Conservation (phyloP, 2,329 filamentous ascomycete species). For the Penicillium sp. region DNA sequence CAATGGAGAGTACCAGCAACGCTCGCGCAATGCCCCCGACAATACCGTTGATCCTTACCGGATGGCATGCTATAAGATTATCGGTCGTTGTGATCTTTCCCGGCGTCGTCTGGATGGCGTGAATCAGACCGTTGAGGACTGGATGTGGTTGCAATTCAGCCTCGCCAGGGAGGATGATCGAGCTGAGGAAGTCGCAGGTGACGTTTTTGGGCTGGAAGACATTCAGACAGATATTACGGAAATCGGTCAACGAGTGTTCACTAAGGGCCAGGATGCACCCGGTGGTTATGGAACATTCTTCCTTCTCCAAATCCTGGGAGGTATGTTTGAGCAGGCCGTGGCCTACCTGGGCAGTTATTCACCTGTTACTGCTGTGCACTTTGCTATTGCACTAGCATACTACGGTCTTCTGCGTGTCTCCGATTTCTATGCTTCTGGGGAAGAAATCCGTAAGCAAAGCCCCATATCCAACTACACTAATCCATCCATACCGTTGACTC, state of each 20-base stretch:
- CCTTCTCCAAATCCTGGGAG: conserved; percentile 83
- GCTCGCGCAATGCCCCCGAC: conserved; percentile 78
- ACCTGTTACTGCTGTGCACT: conserved; percentile 92
- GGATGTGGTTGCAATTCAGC: conserved; percentile 66
- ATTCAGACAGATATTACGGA: conserved; percentile 80
- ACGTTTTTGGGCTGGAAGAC: conserved; percentile 63
- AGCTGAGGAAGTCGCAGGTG: conserved; percentile 61
- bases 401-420: conserved; percentile 87
- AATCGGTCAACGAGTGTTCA: conserved; percentile 88
- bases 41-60: conserved; percentile 90
- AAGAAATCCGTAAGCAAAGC: conserved; percentile 59
- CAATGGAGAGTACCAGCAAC: conserved; percentile 84
- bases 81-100: conserved; percentile 70
- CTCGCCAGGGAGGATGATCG: conserved; percentile 62
- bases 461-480: background rate
- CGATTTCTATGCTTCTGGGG: conserved; percentile 71
- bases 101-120: conserved; percentile 58
- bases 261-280: conserved; percentile 73
- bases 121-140: conserved; percentile 62
- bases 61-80: conserved; percentile 96
- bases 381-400: conserved; percentile 82
- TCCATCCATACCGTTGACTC: background rate
- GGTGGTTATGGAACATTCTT: conserved; percentile 88
- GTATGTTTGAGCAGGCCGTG: conserved; percentile 91
- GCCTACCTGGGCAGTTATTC: conserved; percentile 89